Conservation (phyloP, 495 filamentous ascomycete genomes). For the Penicillium alfredii region DNA sequence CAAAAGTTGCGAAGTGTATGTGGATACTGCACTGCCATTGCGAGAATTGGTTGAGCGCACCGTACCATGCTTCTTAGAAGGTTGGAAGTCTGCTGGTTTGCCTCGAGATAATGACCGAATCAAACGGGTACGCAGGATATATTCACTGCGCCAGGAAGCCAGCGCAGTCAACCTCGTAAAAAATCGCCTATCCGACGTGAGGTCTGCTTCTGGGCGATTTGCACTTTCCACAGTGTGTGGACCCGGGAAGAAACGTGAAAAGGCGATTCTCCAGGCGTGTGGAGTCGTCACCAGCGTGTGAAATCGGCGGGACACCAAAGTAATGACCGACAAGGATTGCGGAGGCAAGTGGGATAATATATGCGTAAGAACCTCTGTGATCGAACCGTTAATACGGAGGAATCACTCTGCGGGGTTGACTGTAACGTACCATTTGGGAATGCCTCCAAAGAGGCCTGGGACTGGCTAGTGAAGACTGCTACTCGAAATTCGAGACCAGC, state of each 20-base stretch:
- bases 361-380: constrained; percentile 82
- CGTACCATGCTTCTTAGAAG: constrained; percentile 42
- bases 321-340: constrained; percentile 65
- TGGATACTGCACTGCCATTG: constrained; percentile 56
- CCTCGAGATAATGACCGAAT: constrained; percentile 73
- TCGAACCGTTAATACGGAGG: constrained; percentile 21
- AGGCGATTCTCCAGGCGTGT: constrained; percentile 86
- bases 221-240: constrained; percentile 43
- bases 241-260: constrained; percentile 81
- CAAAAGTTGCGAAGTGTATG: constrained; percentile 74
- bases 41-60: constrained; percentile 43
- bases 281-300: constrained; percentile 77
- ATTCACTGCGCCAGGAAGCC: constrained; percentile 89
- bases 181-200: constrained; percentile 60
- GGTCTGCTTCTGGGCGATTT: constrained; percentile 33
- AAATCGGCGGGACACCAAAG: constrained; percentile 79
- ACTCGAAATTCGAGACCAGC: constrained; percentile 56
- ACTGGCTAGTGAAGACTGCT: constrained; percentile 44
- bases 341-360: constrained; percentile 85
- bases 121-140: constrained; percentile 78
- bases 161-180: constrained; percentile 75
- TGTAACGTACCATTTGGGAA: constrained; percentile 73
- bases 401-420: constrained; percentile 1
- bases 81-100: constrained; percentile 58
- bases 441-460: constrained; percentile 50